Conservation (phyloP, 345 rosid species). For the Moringa oleifera region DNA sequence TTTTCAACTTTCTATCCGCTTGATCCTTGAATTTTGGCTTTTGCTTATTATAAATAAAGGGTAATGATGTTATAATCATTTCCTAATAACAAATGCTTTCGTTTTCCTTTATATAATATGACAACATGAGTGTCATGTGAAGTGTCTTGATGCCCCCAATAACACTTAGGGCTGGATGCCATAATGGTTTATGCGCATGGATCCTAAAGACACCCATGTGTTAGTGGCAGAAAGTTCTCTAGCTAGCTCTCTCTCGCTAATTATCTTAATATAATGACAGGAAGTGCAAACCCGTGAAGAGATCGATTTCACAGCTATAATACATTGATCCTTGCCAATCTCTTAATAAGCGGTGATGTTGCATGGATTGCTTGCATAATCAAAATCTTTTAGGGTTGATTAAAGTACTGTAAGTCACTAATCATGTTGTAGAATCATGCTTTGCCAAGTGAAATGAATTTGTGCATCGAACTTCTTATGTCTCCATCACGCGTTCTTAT, state of each 20-base stretch:
- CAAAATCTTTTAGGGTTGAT: neutral
- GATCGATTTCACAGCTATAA: constrained; percentile 5
- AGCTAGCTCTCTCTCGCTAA: constrained; percentile 6
- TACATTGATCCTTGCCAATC: constrained; percentile 3
- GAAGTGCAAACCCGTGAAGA: neutral
- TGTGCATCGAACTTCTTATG: constrained; percentile 1
- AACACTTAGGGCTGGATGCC: constrained; percentile 6
- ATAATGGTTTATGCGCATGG: constrained; percentile 16
- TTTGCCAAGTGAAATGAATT: constrained; percentile 2
- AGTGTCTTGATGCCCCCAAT: constrained; percentile 11
- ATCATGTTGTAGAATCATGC: neutral
- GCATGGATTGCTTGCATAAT: constrained; percentile 9
- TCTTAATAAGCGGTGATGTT: too few relatives aligned
- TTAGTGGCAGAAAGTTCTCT: constrained; percentile 5
- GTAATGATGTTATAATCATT: constrained; percentile 23
- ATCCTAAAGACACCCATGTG: constrained; percentile 3
- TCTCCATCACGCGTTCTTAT: constrained; percentile 11
- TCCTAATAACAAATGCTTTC: constrained; percentile 12
- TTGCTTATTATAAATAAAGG: constrained; percentile 16
- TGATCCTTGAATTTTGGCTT: constrained; percentile 38
- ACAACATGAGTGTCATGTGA: constrained; percentile 19
- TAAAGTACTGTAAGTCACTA: neutral
- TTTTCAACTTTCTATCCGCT: constrained; percentile 19
- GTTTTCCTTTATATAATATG: constrained; percentile 13
- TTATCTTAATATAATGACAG: constrained; percentile 2